Evolutionary conservation across 306 rosid genomes (phyloP), one percentile per base, ranked within the genome.

Genomic region (apple (Malus domestica)): DNA sequence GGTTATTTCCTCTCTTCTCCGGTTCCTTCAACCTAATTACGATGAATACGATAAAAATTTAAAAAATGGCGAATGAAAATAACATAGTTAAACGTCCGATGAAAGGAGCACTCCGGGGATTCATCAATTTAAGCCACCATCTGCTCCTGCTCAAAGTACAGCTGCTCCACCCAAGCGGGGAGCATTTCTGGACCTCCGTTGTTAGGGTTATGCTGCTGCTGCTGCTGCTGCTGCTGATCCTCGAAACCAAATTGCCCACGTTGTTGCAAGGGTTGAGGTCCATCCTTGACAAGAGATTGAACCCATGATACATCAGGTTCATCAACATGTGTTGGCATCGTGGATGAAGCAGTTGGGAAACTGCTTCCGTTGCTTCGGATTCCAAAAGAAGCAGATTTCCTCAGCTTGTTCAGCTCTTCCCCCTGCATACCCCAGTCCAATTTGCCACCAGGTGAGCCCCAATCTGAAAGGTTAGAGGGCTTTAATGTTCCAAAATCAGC

Each of bases 281-380:
- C 84, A 59, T 93, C 98, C 74, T 86, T 85, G 70, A 89, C 90
- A 52, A 89, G 78, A 71, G 98, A 85, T 78, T 87, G 84, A 79
- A 93, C 96, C 94, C 97, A 90, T 15, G 94, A 87, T 54, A 86
- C 91, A 74, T 86, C 93, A 5, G 87, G 89, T 79, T 89, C 96
- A 30, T 77, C 81, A 70, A 25, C 69, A 6, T 81, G 23, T 20
- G 52, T 45, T 49, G 84, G 80, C 64, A 30, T 40, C 20, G 71
- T 51, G 72, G 84, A 59, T 40, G 85, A 33, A 70, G 78, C 68
- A 10, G 54, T 20, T 4, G 80, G 46, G 70, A 71, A 77, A 77
- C 78, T 88, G 64, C 75, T 64, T 20, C 73, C 72, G 10, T 58
- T 76, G 82, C 83, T 81, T 75, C 88, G 81, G 16, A 84, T 58